phyloP scores from a whole-genome alignment of 2,329 filamentous ascomycete species.

The Cytospora leucostoma region DNA sequence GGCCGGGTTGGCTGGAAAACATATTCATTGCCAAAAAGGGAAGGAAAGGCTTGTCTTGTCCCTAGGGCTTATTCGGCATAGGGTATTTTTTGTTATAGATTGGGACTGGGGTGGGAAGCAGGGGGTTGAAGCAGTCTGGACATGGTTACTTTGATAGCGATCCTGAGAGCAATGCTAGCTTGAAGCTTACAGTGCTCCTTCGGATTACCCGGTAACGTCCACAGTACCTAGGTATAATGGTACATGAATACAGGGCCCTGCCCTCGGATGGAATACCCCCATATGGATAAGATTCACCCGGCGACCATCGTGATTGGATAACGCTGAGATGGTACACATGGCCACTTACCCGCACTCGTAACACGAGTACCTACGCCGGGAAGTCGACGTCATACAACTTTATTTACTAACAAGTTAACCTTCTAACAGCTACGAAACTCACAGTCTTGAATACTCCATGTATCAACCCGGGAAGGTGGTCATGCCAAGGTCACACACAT shows the following conservation, averaged over 20 bases:
- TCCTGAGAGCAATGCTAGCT: conserved; percentile 8
- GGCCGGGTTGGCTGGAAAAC: conserved; percentile 14
- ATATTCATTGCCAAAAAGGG: conserved; percentile 14
- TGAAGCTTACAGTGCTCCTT: not conserved
- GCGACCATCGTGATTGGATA: too few relatives aligned
- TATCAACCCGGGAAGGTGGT: too few relatives aligned
- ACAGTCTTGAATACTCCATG: too few relatives aligned
- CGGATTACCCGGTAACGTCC: not conserved
- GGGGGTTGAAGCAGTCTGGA: conserved; percentile 7
- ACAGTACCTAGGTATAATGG: not conserved
- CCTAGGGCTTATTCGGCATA: conserved; percentile 4
- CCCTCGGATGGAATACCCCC: not conserved
- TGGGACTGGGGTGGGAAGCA: not conserved
- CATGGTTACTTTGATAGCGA: conserved; percentile 4
- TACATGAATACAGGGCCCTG: not conserved
- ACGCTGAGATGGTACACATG: too few relatives aligned
- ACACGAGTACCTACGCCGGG: too few relatives aligned
- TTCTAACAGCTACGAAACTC: too few relatives aligned
- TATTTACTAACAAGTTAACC: too few relatives aligned
- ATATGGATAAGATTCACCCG: not conserved
- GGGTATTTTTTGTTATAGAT: not conserved
- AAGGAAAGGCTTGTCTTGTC: conserved; percentile 13
- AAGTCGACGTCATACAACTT: too few relatives aligned
- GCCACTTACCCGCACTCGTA: too few relatives aligned
- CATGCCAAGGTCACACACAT: too few relatives aligned